Evolutionary conservation across 2,329 filamentous ascomycete genomes (phyloP).

Genomic region (Colletotrichum paranaense): DNA sequence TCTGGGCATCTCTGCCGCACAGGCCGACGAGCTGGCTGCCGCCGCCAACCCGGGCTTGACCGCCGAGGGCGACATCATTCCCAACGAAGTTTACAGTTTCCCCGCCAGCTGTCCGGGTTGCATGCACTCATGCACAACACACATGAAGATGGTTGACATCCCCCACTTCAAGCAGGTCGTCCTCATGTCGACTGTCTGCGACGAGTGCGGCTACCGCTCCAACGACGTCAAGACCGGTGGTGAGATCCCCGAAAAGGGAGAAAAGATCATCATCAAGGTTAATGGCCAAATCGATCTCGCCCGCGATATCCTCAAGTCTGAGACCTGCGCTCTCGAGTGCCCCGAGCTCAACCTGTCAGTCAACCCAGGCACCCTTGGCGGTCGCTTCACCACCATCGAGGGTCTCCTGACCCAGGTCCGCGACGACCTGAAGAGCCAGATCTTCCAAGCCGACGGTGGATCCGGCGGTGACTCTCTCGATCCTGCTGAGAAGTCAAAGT

Average conservation of each 20-base stretch:
- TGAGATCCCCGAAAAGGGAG: constrained; percentile 86
- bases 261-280: constrained; percentile 83
- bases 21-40: constrained; percentile 63
- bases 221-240: constrained; percentile 99
- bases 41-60: constrained; percentile 59
- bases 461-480: constrained; percentile 79
- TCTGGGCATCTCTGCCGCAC: constrained; percentile 79
- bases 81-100: constrained; percentile 93
- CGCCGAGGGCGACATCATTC: constrained; percentile 82
- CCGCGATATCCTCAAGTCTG: constrained; percentile 95
- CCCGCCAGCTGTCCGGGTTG: constrained; percentile 93
- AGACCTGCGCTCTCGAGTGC: constrained; percentile 88
- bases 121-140: constrained; percentile 84
- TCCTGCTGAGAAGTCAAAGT: constrained; percentile 73
- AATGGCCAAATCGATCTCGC: constrained; percentile 76
- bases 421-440: constrained; percentile 87
- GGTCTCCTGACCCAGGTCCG: constrained; percentile 93
- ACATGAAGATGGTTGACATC: constrained; percentile 99
- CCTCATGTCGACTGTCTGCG: constrained; percentile 93
- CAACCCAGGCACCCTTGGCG: constrained; percentile 93
- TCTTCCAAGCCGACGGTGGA: constrained; percentile 78
- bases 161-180: constrained; percentile 98
- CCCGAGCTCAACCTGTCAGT: constrained; percentile 89
- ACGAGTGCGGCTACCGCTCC: constrained; percentile 91
- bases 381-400: constrained; percentile 96